These are phyloP conservation scores for Fusarium mexicanum DNA, from an alignment of 2,329 filamentous ascomycete species.

Conservation along the genomic window DNA sequence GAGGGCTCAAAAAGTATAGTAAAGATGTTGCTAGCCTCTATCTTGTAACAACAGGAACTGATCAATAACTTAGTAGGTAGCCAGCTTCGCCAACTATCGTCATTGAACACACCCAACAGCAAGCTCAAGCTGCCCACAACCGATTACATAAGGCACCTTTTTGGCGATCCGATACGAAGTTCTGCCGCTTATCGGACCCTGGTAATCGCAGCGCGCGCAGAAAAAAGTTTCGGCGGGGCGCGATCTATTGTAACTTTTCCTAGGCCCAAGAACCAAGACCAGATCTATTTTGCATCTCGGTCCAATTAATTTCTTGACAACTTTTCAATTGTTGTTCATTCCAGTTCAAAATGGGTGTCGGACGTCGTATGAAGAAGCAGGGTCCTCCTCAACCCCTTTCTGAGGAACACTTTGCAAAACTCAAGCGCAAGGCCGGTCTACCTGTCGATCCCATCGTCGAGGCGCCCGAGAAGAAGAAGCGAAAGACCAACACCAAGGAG, in stretches of 20 bases:
- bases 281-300: slow-evolving; percentile 25
- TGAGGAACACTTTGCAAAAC: slow-evolving; percentile 78
- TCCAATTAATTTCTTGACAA: slow-evolving; percentile 20
- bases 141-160: slow-evolving; percentile 39
- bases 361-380: slow-evolving; percentile 96
- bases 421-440: slow-evolving; percentile 85
- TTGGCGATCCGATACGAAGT: slow-evolving; percentile 42
- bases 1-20: not conserved
- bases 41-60: not conserved
- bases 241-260: slow-evolving; percentile 37
- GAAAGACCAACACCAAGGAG: slow-evolving; percentile 47
- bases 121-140: slow-evolving; percentile 11
- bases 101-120: slow-evolving; percentile 28
- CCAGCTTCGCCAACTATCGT: slow-evolving; percentile 18
- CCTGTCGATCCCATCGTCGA: slow-evolving; percentile 68
- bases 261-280: slow-evolving; percentile 33
- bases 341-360: slow-evolving; percentile 76
- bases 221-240: slow-evolving; percentile 55
- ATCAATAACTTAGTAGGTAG: not conserved
- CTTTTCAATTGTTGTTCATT: slow-evolving; percentile 3
- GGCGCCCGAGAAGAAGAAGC: slow-evolving; percentile 71
- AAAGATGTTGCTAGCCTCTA: not conserved
- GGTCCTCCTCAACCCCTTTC: slow-evolving; percentile 84
- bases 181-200: slow-evolving; percentile 48
- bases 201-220: slow-evolving; percentile 35